Evolutionary conservation across 1,284 basidiomycete genomes (phyloP).

Genomic region (Ustanciosporium gigantosporum): DNA sequence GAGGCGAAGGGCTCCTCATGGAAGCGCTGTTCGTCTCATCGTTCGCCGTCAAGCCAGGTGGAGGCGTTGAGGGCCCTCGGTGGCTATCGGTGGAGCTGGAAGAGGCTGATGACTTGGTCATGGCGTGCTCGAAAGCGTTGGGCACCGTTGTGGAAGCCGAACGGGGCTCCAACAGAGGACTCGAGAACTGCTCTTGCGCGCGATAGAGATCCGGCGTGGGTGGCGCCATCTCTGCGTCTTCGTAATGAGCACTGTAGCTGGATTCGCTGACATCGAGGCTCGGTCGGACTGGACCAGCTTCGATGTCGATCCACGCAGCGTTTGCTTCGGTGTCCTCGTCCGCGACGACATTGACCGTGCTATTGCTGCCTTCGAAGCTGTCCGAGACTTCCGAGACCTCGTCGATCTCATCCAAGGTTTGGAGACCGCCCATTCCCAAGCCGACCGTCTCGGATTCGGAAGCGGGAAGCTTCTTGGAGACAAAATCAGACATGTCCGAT

Average conservation of each 20-base stretch:
- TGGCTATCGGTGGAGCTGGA: slow-evolving; percentile 39
- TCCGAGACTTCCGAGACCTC: slow-evolving; percentile 40
- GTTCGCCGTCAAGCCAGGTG: slow-evolving; percentile 4
- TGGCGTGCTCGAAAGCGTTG: no score
- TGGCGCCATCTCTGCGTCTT: slow-evolving; percentile 29
- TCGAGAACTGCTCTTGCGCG: slow-evolving; percentile 1
- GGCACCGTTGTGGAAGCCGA: neutral
- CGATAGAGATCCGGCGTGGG: slow-evolving; percentile 29
- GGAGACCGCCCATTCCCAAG: slow-evolving; percentile 32
- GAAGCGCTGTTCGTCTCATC: slow-evolving; percentile 5
- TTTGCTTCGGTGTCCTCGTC: slow-evolving; percentile 1
- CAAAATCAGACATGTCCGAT: slow-evolving; percentile 23
- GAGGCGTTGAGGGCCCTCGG: slow-evolving; percentile 23
- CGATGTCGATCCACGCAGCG: slow-evolving; percentile 28
- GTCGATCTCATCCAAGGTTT: slow-evolving; percentile 45
- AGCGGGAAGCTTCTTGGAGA: slow-evolving; percentile 16
- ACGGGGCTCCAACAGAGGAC: neutral
- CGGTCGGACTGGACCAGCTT: slow-evolving; percentile 10
- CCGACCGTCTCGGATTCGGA: slow-evolving; percentile 22
- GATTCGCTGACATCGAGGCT: slow-evolving; percentile 33
- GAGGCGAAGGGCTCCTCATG: slow-evolving; percentile 13
- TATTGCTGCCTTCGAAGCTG: slow-evolving; percentile 22
- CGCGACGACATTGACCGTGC: slow-evolving; percentile 6
- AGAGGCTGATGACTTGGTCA: slow-evolving; percentile 9
- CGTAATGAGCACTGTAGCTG: slow-evolving; percentile 11